Percentiles rank a stretch among this genome's conserved stretches.
These are phyloP conservation scores for Agaricus sinodeliciosus DNA, from an alignment of 768 basidiomycete species.

Conservation along the genomic window DNA sequence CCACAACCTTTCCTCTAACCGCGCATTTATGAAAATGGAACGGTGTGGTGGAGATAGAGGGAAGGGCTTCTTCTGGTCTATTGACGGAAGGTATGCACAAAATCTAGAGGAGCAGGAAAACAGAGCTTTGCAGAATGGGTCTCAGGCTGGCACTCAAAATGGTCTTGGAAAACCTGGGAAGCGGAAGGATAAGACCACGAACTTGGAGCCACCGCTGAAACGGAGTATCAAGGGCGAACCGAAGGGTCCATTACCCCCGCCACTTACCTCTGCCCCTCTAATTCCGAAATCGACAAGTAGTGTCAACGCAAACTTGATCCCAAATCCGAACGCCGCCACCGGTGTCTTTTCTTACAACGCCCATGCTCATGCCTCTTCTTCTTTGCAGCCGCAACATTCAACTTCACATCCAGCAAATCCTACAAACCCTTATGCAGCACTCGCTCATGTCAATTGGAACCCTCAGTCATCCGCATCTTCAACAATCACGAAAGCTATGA, in stretches of 20 bases:
- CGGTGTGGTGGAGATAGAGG: slow-evolving; percentile 79
- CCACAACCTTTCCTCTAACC: slow-evolving; percentile 89
- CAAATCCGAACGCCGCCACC: slow-evolving; percentile 25
- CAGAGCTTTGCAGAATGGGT: slow-evolving; percentile 36
- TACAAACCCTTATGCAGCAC: slow-evolving; percentile 33
- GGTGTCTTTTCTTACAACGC: slow-evolving; percentile 36
- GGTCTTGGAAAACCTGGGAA: slow-evolving; percentile 28
- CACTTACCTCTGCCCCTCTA: slow-evolving; percentile 60
- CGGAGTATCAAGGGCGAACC: slow-evolving; percentile 61
- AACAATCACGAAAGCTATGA: slow-evolving; percentile 18
- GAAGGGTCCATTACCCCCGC: slow-evolving; percentile 60
- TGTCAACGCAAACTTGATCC: slow-evolving; percentile 16
- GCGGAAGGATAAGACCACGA: slow-evolving; percentile 55
- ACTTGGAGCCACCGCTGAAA: slow-evolving; percentile 60
- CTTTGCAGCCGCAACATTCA: slow-evolving; percentile 16
- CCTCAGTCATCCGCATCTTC: slow-evolving; percentile 21
- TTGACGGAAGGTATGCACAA: slow-evolving; percentile 70
- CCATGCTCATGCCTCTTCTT: slow-evolving; percentile 22
- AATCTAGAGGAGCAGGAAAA: slow-evolving; percentile 66
- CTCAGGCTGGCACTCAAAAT: slow-evolving; percentile 27
- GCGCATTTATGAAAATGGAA: slow-evolving; percentile 88
- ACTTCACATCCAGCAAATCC: slow-evolving; percentile 20
- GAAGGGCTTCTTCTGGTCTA: slow-evolving; percentile 91
- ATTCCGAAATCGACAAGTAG: slow-evolving; percentile 32
- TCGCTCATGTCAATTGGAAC: slow-evolving; percentile 29